A percentile compares a stretch with the other conserved stretches of the same genome.
Evolutionary conservation across 805 yeast genomes (phyloP).

Genomic region (Priceomyces haplophilus): DNA sequence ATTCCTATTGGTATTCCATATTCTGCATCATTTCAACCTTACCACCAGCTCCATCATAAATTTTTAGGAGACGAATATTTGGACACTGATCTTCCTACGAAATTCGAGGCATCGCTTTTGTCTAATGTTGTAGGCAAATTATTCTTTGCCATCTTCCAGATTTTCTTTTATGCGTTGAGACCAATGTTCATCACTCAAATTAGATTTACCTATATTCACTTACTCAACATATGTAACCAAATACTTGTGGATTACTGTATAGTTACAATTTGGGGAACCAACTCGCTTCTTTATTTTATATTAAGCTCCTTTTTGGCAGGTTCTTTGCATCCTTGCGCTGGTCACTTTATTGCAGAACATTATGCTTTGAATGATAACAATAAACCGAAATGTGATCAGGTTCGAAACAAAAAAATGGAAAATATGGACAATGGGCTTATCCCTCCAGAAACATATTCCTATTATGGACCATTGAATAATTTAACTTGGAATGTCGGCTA

Average conservation of each 20-base stretch:
- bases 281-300: conserved; percentile 62
- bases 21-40: conserved; percentile 84
- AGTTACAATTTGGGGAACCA: conserved; percentile 60
- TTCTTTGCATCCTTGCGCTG: conserved; percentile 89
- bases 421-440: conserved; percentile 29
- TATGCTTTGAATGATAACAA: conserved; percentile 64
- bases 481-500: conserved; percentile 92
- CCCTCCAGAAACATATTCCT: conserved; percentile 82
- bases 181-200: conserved; percentile 83
- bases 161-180: conserved; percentile 82
- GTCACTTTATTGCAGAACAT: conserved; percentile 95
- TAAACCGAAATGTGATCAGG: conserved; percentile 36
- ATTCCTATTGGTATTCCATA: conserved; percentile 89
- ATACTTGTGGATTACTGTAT: conserved; percentile 55
- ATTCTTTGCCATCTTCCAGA: conserved; percentile 85
- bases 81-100: conserved; percentile 88
- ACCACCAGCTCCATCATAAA: conserved; percentile 89
- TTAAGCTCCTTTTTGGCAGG: conserved; percentile 85
- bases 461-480: conserved; percentile 75
- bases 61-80: conserved; percentile 78
- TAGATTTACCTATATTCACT: conserved; percentile 71
- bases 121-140: conserved; percentile 83
- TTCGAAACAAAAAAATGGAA: conserved; percentile 21
- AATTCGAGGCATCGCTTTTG: conserved; percentile 67
- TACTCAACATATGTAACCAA: conserved; percentile 64